Evolutionary conservation across 139 green algal species (phyloP), one percentile per base, ranked within the genome.

Genomic region (Yamagishiella unicocca): DNA sequence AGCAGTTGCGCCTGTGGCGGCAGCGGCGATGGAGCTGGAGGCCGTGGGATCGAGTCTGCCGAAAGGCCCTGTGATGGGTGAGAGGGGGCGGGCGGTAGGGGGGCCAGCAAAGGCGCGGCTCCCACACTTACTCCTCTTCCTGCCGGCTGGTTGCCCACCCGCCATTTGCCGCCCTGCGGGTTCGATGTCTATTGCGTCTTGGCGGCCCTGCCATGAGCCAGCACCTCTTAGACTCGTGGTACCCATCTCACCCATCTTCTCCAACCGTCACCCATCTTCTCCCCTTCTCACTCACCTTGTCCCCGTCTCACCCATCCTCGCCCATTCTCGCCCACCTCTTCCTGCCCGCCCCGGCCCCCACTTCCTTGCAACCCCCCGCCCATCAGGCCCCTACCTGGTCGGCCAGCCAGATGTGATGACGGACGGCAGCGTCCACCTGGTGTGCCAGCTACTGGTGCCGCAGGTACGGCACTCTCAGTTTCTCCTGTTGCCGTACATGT

Each of bases 381-480:
- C 1, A 14, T 6, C 54, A 84, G 77, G 77, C 8, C 77, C 77
- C 5, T 31, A 54, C 55, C 77, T 84, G 55, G 27, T 73, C 27
- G 37, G 27, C 37, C 4, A 25, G 4, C 77, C 77, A 25, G 77
- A 84, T 7, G 55, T 73, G 25, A 8, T 12, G 25, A 3, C 24
- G 25, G 77, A 84, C 54, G 77, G 77, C 77, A 54, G 55, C 37
- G 5, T 84, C 3, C 40, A 84, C 2, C 55, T 84, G 25, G n/a
- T 73, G 22, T 84, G 77, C 38, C 77, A 84, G 77, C 7, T 84
- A 2, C 3, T 84, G 8, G 77, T 84, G 24, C 77, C 31, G 27
- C 55, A 73, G 77, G 77, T 84, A 45, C 46, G 31, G 4, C 12
- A n/a, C n/a, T n/a, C n/a, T n/a, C n/a, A n/a, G n/a, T n/a, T n/a